Evolutionary conservation across 495 filamentous ascomycete species (phyloP), one percentile per base, ranked within the genome.

Genomic region (Bryoglossum gracile): DNA sequence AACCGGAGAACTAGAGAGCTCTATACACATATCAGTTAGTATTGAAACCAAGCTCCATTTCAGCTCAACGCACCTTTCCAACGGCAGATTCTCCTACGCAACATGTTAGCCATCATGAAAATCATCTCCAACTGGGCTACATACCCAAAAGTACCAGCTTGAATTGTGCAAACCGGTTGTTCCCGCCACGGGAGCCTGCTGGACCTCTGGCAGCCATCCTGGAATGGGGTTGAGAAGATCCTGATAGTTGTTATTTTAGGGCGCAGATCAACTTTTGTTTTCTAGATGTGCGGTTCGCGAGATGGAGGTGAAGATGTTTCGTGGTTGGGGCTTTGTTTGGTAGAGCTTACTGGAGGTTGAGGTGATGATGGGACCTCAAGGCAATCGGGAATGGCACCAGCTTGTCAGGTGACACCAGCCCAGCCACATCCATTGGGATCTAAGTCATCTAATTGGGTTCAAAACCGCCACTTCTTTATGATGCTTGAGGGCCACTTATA

Each of bases 1-100:
- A 98, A 98, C 73, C 92, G 82, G 61, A 98, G 72, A 3, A 98
- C 92, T 62, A 98, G 81, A 41, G 94, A 97, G 73, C 89, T 95
- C 90, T 97, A 58, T 37, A 45, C 11, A 57, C 14, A 58, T 18
- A n/a, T n/a, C n/a, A n/a, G 60, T 79, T 65, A 74, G 75, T 54
- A 46, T 10, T 22, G 25, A 28, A 32, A 5, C 13, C 25, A 45
- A 32, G 10, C 25, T 43, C 28, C 21, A 6, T 18, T 25, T 17
- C 8, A 33, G 4, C 16, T 19, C 11, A 35, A 50, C 57, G 56
- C 51, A 53, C 87, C 86, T 95, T 96, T 83, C 92, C 92, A 18
- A 98, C 92, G 35, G 92, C 92, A 53, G 92, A 97, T 73, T 98
- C 92, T 62, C 92, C 91, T 97, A 65, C 36, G 11, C 34, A 5